Conservation (phyloP, 1,284 basidiomycete species). For the Omphalotus olearius region DNA sequence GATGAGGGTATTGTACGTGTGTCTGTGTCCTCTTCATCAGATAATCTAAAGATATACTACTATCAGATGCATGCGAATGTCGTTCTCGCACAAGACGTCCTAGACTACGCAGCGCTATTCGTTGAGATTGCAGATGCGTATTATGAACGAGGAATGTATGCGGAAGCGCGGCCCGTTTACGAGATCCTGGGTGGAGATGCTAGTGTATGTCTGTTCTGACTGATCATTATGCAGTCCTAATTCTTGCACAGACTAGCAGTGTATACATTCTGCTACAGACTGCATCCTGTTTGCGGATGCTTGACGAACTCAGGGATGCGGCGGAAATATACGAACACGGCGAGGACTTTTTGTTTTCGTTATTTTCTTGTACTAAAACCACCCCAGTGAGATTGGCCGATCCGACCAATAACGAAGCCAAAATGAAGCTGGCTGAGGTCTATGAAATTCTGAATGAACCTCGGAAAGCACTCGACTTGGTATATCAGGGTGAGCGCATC, state of each 20-base stretch:
- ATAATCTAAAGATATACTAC: constrained; percentile 4
- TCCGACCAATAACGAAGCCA: constrained; percentile 74
- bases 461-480: constrained; percentile 78
- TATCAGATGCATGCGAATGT: constrained; percentile 71
- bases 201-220: constrained; percentile 43
- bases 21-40: background rate
- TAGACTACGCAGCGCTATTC: constrained; percentile 77
- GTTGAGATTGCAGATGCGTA: constrained; percentile 83
- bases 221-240: background rate
- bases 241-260: constrained; percentile 52
- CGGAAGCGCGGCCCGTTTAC: constrained; percentile 76
- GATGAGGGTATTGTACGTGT: constrained; percentile 76
- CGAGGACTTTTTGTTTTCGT: constrained; percentile 29
- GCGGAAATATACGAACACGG: constrained; percentile 82
- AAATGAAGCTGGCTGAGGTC: constrained; percentile 86
- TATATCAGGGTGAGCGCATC: constrained; percentile 67
- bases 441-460: constrained; percentile 83
- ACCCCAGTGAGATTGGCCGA: constrained; percentile 67
- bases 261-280: constrained; percentile 66
- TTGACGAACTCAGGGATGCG: constrained; percentile 71
- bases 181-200: constrained; percentile 69
- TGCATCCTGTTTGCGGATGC: constrained; percentile 70
- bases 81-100: constrained; percentile 66
- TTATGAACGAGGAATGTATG: constrained; percentile 70
- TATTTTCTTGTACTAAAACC: constrained; percentile 3